These are phyloP conservation scores for Lithocarpus polystachyus DNA, from an alignment of 306 rosid species.

Conservation along the genomic window DNA sequence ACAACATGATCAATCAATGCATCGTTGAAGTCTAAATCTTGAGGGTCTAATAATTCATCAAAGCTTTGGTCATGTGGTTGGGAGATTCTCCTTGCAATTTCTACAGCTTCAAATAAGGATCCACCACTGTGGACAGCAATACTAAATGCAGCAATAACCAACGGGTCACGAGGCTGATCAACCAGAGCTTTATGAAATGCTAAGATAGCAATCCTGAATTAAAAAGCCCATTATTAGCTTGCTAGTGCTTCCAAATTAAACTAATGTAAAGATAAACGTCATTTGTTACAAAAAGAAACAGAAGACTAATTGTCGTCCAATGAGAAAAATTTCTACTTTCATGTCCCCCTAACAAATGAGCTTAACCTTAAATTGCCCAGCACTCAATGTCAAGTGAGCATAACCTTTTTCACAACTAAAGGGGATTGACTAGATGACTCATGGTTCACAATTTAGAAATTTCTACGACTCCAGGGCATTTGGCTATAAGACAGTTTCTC, in stretches of 20 bases:
- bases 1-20: constrained; percentile 19
- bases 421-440: not conserved
- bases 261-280: not conserved
- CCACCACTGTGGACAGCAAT: constrained; percentile 38
- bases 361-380: not conserved
- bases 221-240: constrained; percentile 1
- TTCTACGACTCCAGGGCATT: not conserved
- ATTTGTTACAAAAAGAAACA: not conserved
- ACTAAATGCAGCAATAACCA: constrained; percentile 40
- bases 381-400: not conserved
- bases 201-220: constrained; percentile 39
- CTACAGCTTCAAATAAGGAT: constrained; percentile 28
- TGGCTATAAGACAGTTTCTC: too few species aligned
- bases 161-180: constrained; percentile 38
- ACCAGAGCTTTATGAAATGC: constrained; percentile 44
- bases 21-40: constrained; percentile 10
- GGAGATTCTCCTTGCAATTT: constrained; percentile 21
- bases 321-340: not conserved
- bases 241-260: not conserved
- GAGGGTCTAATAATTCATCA: constrained; percentile 28
- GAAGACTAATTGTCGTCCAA: not conserved
- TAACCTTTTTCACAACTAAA: not conserved
- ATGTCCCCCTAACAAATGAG: not conserved
- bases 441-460: not conserved
- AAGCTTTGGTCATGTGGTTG: constrained; percentile 25